Conservation (phyloP, 768 basidiomycete species). For the Amanita jacksonii region DNA sequence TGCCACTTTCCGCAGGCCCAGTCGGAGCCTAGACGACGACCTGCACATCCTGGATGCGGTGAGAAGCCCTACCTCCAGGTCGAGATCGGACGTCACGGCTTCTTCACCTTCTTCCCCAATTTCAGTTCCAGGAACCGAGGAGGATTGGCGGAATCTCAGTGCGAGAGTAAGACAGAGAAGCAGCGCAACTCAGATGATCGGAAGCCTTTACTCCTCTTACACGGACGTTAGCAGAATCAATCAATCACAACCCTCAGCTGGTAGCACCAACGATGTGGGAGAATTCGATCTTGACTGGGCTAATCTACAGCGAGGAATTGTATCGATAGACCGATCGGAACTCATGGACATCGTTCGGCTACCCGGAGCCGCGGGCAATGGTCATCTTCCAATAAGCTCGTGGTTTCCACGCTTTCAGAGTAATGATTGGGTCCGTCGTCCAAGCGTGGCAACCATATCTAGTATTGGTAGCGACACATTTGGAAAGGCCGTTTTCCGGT, state of each 20-base stretch:
- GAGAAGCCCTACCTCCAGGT: conserved; percentile 11
- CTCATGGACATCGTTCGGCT: conserved; percentile 16
- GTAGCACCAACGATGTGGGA: neutral
- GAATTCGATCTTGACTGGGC: conserved; percentile 8
- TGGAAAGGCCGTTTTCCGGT: conserved; percentile 25
- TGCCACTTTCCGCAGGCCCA: conserved; percentile 49
- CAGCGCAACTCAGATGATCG: conserved; percentile 1
- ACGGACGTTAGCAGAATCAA: neutral
- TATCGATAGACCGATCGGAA: neutral
- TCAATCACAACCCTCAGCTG: conserved; percentile 2
- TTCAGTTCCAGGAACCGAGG: conserved; percentile 42
- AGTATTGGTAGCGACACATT: conserved; percentile 32
- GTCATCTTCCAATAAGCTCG: conserved; percentile 12
- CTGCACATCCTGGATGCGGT: conserved; percentile 13
- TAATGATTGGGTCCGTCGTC: conserved; percentile 21
- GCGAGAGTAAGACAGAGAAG: conserved; percentile 27
- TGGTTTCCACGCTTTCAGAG: conserved; percentile 16
- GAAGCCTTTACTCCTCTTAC: neutral
- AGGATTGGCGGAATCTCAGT: conserved; percentile 47
- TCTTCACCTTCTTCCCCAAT: conserved; percentile 17
- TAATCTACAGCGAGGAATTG: conserved; percentile 3
- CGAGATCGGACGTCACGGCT: conserved; percentile 9
- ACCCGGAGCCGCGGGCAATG: conserved; percentile 10
- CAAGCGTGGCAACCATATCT: conserved; percentile 31
- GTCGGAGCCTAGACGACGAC: conserved; percentile 50